phyloP scores from a whole-genome alignment of 1,284 basidiomycete species.

The Porodaedalea pini region DNA sequence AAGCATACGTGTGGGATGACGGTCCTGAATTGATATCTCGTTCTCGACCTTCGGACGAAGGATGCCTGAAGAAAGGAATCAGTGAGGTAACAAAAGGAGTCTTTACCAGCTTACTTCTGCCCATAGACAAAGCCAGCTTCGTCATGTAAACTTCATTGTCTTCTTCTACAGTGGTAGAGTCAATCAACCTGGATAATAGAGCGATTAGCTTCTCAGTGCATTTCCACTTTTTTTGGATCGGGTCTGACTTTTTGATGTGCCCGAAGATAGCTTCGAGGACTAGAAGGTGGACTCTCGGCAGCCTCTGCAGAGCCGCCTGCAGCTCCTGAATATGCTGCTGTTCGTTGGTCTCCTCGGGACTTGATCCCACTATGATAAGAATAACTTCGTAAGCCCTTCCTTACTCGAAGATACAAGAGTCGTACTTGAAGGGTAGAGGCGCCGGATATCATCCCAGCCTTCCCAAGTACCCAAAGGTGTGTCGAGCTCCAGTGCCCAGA shows the following conservation, averaged over 20 bases:
- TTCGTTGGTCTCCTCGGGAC: constrained; percentile 47
- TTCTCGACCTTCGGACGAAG: constrained; percentile 81
- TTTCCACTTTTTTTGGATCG: not conserved
- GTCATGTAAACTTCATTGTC: constrained; percentile 73
- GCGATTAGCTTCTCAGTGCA: constrained; percentile 7
- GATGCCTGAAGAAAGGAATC: constrained; percentile 32
- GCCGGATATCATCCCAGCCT: constrained; percentile 86
- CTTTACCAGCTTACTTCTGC: constrained; percentile 53
- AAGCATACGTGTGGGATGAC: constrained; percentile 67
- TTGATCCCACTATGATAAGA: constrained; percentile 47
- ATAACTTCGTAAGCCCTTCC: constrained; percentile 12
- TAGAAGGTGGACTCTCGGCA: constrained; percentile 80
- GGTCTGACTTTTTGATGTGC: constrained; percentile 70
- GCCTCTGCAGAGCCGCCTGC: constrained; percentile 60
- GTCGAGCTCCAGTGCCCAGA: constrained; percentile 85
- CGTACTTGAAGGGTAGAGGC: constrained; percentile 68
- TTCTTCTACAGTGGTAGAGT: constrained; percentile 67
- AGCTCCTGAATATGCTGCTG: constrained; percentile 67
- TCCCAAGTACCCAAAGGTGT: constrained; percentile 82
- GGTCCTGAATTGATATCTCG: constrained; percentile 81
- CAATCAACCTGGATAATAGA: constrained; percentile 52
- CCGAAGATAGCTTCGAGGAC: constrained; percentile 78
- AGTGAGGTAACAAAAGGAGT: constrained; percentile 31
- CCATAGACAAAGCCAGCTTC: constrained; percentile 84
- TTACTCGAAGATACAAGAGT: not conserved